A percentile compares a stretch with the other conserved stretches of the same genome.
Evolutionary conservation across 2,329 filamentous ascomycete genomes (phyloP).

Genomic region (Arthroderma sp.): DNA sequence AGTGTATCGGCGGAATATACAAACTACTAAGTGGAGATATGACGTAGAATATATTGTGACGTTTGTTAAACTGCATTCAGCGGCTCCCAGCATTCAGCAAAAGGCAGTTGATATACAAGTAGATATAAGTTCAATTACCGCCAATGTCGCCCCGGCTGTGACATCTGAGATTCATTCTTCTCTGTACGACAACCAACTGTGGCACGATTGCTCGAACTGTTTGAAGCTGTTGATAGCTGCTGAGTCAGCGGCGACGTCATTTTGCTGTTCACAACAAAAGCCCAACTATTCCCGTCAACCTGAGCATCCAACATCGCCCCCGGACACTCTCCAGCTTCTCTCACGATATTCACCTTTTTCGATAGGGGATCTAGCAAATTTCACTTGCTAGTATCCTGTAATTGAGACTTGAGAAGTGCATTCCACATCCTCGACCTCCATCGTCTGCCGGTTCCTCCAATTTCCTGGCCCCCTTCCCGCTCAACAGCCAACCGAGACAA

Average conservation of each 20-base stretch:
- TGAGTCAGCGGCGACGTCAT: slow-evolving; percentile 6
- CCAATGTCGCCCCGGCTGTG: background rate
- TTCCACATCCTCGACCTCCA: background rate
- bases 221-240: background rate
- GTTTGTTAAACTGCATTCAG: background rate
- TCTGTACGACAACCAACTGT: background rate
- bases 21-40: background rate
- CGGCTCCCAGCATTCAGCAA: background rate
- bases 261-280: background rate
- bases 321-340: background rate
- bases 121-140: background rate
- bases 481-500: background rate
- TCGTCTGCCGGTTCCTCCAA: background rate
- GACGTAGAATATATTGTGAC: background rate
- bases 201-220: no score
- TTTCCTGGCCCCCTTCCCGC: background rate
- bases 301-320: background rate
- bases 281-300: background rate
- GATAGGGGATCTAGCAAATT: background rate
- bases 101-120: background rate
- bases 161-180: background rate
- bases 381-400: background rate
- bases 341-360: background rate
- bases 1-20: background rate
- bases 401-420: background rate